These are phyloP conservation scores for Alternaria arborescens DNA, from an alignment of 2,329 filamentous ascomycete genomes.

Conservation along the genomic window DNA sequence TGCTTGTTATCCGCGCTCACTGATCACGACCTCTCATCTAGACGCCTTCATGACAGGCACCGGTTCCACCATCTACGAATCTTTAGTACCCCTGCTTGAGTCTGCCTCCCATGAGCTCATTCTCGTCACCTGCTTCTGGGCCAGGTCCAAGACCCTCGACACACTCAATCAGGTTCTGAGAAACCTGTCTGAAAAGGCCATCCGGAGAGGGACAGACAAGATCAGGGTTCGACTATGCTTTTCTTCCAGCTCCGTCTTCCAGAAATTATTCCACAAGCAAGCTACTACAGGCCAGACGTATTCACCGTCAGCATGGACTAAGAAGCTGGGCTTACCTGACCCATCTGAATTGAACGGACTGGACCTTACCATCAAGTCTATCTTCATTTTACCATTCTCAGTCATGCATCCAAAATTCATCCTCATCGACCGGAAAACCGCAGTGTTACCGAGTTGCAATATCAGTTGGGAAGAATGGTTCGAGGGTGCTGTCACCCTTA, in stretches of 20 bases:
- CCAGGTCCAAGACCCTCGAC: slow-evolving; percentile 68
- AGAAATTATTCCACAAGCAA: slow-evolving; percentile 79
- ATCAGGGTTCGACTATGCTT: slow-evolving; percentile 77
- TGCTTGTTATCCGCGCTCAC: slow-evolving; percentile 40
- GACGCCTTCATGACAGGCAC: slow-evolving; percentile 55
- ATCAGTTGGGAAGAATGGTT: slow-evolving; percentile 91
- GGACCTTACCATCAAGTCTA: slow-evolving; percentile 75
- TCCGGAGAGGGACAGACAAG: slow-evolving; percentile 42
- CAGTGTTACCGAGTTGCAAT: slow-evolving; percentile 81
- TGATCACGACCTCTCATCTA: slow-evolving; percentile 48
- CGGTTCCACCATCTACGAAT: slow-evolving; percentile 54
- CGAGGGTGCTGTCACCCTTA: slow-evolving; percentile 75
- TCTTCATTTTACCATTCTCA: slow-evolving; percentile 82
- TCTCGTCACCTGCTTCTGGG: slow-evolving; percentile 86
- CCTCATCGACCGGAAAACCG: slow-evolving; percentile 71
- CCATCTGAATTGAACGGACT: slow-evolving; percentile 65
- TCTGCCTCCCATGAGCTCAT: slow-evolving; percentile 71
- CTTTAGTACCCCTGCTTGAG: slow-evolving; percentile 68
- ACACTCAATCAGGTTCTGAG: slow-evolving; percentile 66
- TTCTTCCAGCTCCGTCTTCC: slow-evolving; percentile 74
- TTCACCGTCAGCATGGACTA: slow-evolving; percentile 65
- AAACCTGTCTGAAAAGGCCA: slow-evolving; percentile 63
- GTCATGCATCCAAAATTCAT: slow-evolving; percentile 91
- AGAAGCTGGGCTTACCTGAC: slow-evolving; percentile 70
- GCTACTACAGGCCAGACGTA: slow-evolving; percentile 70